Conservation (phyloP, 345 rosid genomes). For the Brassica cretica region DNA sequence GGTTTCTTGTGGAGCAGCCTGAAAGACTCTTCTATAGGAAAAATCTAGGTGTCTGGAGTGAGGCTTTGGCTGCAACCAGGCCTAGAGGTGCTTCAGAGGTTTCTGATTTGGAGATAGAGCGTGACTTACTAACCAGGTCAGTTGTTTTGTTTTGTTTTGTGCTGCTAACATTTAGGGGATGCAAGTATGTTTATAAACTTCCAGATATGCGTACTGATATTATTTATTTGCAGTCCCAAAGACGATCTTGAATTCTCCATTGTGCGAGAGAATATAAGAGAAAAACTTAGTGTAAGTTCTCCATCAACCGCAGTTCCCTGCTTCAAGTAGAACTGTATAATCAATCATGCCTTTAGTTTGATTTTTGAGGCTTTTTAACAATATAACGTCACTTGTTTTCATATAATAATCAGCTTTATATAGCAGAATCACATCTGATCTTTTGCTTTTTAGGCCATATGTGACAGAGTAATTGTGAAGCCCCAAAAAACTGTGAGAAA, state of each 20-base stretch:
- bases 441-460: constrained; percentile 56
- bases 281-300: constrained; percentile 62
- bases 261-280: constrained; percentile 77
- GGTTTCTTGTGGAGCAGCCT: constrained; percentile 72
- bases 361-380: not conserved
- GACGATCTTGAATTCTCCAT: constrained; percentile 86
- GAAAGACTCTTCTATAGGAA: constrained; percentile 89
- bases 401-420: not conserved
- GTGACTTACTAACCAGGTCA: constrained; percentile 78
- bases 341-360: not conserved
- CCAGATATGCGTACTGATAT: constrained; percentile 13
- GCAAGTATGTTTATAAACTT: constrained; percentile 2
- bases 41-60: constrained; percentile 65
- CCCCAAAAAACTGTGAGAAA: constrained; percentile 71
- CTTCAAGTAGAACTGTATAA: not conserved
- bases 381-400: not conserved
- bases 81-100: constrained; percentile 70
- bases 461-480: constrained; percentile 57
- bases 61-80: constrained; percentile 90
- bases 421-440: not conserved
- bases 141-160: not conserved
- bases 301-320: not conserved
- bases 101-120: constrained; percentile 72
- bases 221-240: constrained; percentile 57
- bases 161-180: not conserved